Evolutionary conservation across 306 rosid genomes (phyloP).

Genomic region (Cicer chorassanicum): DNA sequence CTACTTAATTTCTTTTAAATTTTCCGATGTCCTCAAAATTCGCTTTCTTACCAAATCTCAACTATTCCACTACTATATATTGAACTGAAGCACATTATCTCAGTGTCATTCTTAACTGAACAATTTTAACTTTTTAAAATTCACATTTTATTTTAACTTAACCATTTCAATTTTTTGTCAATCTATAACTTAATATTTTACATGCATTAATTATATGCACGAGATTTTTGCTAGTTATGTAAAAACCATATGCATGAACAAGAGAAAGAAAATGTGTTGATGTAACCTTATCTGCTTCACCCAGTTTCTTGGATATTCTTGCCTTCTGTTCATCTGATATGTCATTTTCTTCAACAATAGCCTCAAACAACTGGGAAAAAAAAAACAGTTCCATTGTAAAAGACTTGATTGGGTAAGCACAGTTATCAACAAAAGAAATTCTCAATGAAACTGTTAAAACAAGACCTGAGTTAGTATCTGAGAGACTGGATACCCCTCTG

Average conservation of each 20-base stretch:
- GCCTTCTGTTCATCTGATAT: constrained; percentile 91
- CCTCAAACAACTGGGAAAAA: constrained; percentile 68
- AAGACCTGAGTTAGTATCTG: constrained; percentile 83
- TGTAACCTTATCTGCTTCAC: constrained; percentile 84
- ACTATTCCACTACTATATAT: background rate
- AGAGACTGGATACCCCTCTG: constrained; percentile 94
- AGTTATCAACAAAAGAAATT: constrained; percentile 7
- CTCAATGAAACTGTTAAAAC: constrained; percentile 24
- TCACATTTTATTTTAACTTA: background rate
- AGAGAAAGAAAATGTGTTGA: background rate
- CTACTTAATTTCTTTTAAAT: background rate
- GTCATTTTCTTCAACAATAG: constrained; percentile 71
- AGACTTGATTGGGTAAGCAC: constrained; percentile 25
- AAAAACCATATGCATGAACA: constrained; percentile 6
- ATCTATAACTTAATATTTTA: background rate
- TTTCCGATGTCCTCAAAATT: background rate
- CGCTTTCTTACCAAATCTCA: background rate
- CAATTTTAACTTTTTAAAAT: constrained; percentile 2
- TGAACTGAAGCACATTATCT: background rate
- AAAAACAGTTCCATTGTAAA: background rate
- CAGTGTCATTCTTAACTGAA: background rate
- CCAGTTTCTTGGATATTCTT: constrained; percentile 82
- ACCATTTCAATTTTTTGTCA: background rate
- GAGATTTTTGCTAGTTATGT: background rate
- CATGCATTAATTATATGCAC: background rate